Base-by-base conservation (phyloP, 129 eudicot genomes). In the carrot (Daucus carota) region DNA sequence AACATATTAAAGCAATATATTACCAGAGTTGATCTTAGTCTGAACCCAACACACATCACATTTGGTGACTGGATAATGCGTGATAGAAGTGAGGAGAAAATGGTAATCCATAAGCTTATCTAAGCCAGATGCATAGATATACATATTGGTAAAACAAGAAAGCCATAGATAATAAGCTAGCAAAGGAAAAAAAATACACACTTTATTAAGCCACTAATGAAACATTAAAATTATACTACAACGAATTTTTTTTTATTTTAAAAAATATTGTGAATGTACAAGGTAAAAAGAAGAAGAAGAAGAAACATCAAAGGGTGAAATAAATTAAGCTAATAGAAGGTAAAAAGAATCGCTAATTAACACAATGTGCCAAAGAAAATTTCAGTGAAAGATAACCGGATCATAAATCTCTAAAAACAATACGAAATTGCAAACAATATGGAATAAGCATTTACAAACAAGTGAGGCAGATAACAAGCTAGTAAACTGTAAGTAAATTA, bases 31-130 rank as follows among this genome's bases (percentile, higher is more conserved):
- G 98, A 90, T 72, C 96, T 84, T 77, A 93, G 86, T 57, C 95
- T 86, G 86, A 81, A 93, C n/a, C 98, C 98, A 74, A 85, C 90
- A 77, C 96, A 92, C 85, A 84, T 86, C 81, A 88, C 98, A 85
- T 90, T 93, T n/a, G n/a, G n/a, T n/a, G n/a, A n/a, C n/a, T n/a
- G n/a, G n/a, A n/a, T n/a, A n/a, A n/a, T n/a, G n/a, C n/a, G n/a
- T n/a, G n/a, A n/a, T n/a, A n/a, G n/a, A n/a, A n/a, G n/a, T n/a
- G n/a, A 20, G 59, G n/a, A 52, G 60, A 8, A 54, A 54, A 54
- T n/a, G 63, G 63, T 54, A 8, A 22, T 29, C 29, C 60, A 52
- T 52, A 52, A 7, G 60, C 28, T 52, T 52, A 22, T 20, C 6
- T 0, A n/a, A n/a, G n/a, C n/a, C n/a, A n/a, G n/a, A n/a, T n/a